These are phyloP conservation scores for Leccinum disarticulatum DNA, from an alignment of 768 basidiomycete species.

Conservation along the genomic window DNA sequence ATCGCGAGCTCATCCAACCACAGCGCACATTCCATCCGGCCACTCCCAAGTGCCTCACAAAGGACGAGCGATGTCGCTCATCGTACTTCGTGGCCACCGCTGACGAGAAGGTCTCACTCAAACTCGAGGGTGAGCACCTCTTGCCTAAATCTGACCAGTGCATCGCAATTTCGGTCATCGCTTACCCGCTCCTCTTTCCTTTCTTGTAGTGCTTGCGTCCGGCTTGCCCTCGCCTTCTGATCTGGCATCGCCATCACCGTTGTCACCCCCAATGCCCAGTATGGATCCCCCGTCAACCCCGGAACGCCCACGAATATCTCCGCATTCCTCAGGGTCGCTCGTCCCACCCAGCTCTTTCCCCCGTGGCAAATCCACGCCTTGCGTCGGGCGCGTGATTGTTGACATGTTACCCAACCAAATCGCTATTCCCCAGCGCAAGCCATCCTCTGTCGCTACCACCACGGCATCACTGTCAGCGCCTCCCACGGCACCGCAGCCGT, in stretches of 20 bases:
- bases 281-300: slow-evolving; percentile 26
- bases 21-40: slow-evolving; percentile 28
- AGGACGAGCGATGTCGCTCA: slow-evolving; percentile 21
- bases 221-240: slow-evolving; percentile 30
- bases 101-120: slow-evolving; percentile 16
- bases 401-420: slow-evolving; percentile 55
- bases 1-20: slow-evolving; percentile 54
- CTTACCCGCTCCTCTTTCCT: slow-evolving; percentile 17
- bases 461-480: slow-evolving; percentile 6
- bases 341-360: slow-evolving; percentile 8
- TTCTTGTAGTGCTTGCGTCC: slow-evolving; percentile 24
- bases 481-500: slow-evolving; percentile 1
- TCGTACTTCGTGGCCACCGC: slow-evolving; percentile 29
- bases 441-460: slow-evolving; percentile 3
- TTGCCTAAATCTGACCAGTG: slow-evolving; percentile 13
- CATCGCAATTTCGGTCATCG: slow-evolving; percentile 12
- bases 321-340: slow-evolving; percentile 16
- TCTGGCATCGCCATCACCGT: slow-evolving; percentile 31
- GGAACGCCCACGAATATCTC: slow-evolving; percentile 31
- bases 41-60: slow-evolving; percentile 27
- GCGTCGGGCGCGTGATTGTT: slow-evolving; percentile 51
- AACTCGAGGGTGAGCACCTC: slow-evolving; percentile 15
- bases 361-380: slow-evolving; percentile 25
- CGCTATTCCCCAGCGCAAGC: slow-evolving; percentile 22
- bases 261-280: slow-evolving; percentile 19